phyloP scores from a whole-genome alignment of 2,329 filamentous ascomycete species.

The Thermothelomyces thermophilus region DNA sequence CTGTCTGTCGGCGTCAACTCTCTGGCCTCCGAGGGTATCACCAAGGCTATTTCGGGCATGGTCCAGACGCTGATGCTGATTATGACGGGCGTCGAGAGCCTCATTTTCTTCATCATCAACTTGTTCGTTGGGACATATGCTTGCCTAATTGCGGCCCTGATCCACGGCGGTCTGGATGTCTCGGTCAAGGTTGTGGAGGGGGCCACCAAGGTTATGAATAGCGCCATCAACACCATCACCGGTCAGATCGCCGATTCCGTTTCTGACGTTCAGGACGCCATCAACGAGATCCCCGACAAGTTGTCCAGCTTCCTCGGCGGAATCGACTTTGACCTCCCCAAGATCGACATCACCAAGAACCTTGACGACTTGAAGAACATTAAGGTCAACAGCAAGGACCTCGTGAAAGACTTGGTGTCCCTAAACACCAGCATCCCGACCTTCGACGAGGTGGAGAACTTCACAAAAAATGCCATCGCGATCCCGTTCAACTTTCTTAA shows the following conservation, averaged over 20 bases:
- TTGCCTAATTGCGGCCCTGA: constrained; percentile 78
- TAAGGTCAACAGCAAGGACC: constrained; percentile 57
- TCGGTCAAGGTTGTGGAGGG: constrained; percentile 40
- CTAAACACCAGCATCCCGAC: constrained; percentile 75
- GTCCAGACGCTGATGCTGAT: constrained; percentile 72
- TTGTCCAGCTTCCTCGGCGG: constrained; percentile 28
- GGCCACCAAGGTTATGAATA: constrained; percentile 43
- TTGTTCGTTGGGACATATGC: constrained; percentile 85
- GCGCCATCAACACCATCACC: constrained; percentile 46
- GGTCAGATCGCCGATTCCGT: constrained; percentile 50
- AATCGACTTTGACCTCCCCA: constrained; percentile 44
- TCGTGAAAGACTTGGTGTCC: constrained; percentile 62
- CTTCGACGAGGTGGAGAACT: constrained; percentile 76
- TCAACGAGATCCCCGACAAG: constrained; percentile 43
- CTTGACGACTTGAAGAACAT: constrained; percentile 64
- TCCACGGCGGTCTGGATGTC: constrained; percentile 71
- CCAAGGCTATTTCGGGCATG: constrained; percentile 71
- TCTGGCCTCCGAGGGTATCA: constrained; percentile 71
- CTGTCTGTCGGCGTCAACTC: constrained; percentile 84
- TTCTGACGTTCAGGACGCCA: constrained; percentile 32
- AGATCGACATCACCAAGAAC: constrained; percentile 58
- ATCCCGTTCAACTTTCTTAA: constrained; percentile 78
- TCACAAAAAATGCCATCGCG: constrained; percentile 67
- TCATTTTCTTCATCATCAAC: constrained; percentile 88
- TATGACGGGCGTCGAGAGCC: constrained; percentile 75